Evolutionary conservation across 371 early-diverging fungal genomes (phyloP).

Genomic region (Chytridium lagenaria): DNA sequence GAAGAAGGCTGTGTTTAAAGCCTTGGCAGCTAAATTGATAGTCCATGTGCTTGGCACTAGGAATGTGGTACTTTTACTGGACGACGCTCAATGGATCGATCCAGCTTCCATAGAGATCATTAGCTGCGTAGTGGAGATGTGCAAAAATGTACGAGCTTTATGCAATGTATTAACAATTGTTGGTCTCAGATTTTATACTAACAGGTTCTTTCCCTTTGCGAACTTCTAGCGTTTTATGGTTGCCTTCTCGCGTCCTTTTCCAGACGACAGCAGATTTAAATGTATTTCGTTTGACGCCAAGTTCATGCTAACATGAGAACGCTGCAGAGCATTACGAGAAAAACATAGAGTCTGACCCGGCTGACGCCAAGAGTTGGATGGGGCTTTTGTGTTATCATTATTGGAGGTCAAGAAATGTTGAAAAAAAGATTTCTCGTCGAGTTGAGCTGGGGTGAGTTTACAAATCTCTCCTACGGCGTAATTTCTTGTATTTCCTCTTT

Average conservation of each 20-base stretch:
- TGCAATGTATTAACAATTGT: too few relatives aligned
- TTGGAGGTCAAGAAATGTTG: not conserved
- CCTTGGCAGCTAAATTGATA: not conserved
- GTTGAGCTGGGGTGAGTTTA: constrained; percentile 1
- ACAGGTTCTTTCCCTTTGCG: too few relatives aligned
- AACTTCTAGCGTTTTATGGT: not conserved
- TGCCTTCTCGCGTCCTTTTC: not conserved
- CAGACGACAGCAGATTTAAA: not conserved
- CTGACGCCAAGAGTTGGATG: not conserved
- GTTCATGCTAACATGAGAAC: not conserved
- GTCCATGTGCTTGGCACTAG: not conserved
- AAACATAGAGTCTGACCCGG: not conserved
- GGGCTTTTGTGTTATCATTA: constrained; percentile 11
- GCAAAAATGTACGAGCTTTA: not conserved
- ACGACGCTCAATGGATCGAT: constrained; percentile 14
- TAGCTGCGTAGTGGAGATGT: not conserved
- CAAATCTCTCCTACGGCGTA: not conserved
- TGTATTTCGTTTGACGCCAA: not conserved
- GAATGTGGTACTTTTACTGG: not conserved
- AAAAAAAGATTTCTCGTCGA: not conserved
- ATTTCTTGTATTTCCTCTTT: too few relatives aligned
- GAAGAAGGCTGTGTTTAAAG: not conserved
- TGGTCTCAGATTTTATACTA: too few relatives aligned
- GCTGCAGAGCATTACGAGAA: not conserved
- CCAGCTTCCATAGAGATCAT: constrained; percentile 2